phyloP scores from a whole-genome alignment of 2,329 filamentous ascomycete species.

The Byssothecium circinans region DNA sequence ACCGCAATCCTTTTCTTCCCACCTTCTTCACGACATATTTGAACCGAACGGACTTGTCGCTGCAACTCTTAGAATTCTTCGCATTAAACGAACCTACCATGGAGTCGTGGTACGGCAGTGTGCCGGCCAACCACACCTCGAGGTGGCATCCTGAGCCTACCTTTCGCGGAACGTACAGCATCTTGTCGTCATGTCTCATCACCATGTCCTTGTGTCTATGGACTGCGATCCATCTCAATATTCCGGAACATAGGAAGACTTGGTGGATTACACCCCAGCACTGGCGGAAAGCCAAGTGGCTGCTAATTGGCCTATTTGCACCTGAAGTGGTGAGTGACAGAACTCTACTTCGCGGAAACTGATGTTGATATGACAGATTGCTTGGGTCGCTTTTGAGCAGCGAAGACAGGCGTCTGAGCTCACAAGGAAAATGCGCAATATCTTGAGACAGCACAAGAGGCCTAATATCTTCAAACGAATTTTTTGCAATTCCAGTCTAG shows the following conservation, averaged over 20 bases:
- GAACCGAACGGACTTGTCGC: too few relatives aligned
- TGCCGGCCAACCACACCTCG: background rate
- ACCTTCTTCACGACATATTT: too few relatives aligned
- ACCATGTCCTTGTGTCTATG: constrained; percentile 15
- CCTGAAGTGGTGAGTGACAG: constrained; percentile 11
- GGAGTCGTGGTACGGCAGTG: constrained; percentile 1
- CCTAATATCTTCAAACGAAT: too few relatives aligned
- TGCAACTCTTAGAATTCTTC: too few relatives aligned
- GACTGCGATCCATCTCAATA: constrained; percentile 14
- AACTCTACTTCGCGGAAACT: background rate
- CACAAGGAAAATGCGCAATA: too few relatives aligned
- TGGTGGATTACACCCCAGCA: background rate
- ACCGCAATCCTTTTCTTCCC: too few relatives aligned
- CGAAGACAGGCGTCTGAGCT: constrained; percentile 2
- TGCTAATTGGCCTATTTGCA: constrained; percentile 10
- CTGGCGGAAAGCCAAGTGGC: constrained; percentile 4
- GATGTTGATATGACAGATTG: constrained; percentile 1
- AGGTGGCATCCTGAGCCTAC: constrained; percentile 13
- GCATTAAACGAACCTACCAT: too few relatives aligned
- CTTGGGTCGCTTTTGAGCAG: constrained; percentile 4
- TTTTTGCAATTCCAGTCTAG: too few relatives aligned
- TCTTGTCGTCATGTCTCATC: constrained; percentile 14
- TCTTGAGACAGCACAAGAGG: too few relatives aligned
- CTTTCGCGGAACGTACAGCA: constrained; percentile 11
- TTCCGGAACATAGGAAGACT: constrained; percentile 8